Base-by-base conservation (phyloP, 169 alveolate species). In the Cryptosporidium andersoni region DNA sequence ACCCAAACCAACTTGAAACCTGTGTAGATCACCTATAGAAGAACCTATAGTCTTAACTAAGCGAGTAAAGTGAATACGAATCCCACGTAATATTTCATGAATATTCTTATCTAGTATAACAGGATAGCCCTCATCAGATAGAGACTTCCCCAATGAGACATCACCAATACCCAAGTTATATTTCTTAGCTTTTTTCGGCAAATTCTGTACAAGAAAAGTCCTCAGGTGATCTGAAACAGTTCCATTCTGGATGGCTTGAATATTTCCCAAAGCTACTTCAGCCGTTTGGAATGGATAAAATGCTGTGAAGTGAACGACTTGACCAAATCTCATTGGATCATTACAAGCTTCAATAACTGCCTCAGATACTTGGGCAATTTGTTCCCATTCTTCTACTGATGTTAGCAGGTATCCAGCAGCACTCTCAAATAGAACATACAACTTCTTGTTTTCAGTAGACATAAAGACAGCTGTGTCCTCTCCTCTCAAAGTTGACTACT, bases 371-470 rank as follows among this genome's bases (percentile, higher is more conserved):
- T 81, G 94, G 43, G 96, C 97, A 8, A 96, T 92, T 90, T 95
- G 97, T 49, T 96, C 98, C 92, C 94, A 94, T 36, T 95, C 94
- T 74, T 94, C 93, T 16, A 94, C 92, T 81, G 91, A 93, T 88
- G 94, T 95, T 47, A 96, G 93, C 51, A 96, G 94, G 80, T 96
- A 96, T 40, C 99, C 99, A 14, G 97, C 94, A 48, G 99, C 97
- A 62, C 97, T 93, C 80, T 96, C 99, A 89, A 91, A 96, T 56
- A 96, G 89, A 6, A 67, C 82, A 25, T 67, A 67, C 36, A 67
- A 66, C 45, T 67, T 67, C 42, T 51, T 67, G 45, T 67, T 42
- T 51, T 66, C 82, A 25, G 0, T 25, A 25, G 25, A 25, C 25
- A 25, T 25, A 25, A 25, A 25, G 25, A 25, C 25, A 25, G 0